phyloP scores from a whole-genome alignment of 306 rosid species.

The Cucumis cinereus region DNA sequence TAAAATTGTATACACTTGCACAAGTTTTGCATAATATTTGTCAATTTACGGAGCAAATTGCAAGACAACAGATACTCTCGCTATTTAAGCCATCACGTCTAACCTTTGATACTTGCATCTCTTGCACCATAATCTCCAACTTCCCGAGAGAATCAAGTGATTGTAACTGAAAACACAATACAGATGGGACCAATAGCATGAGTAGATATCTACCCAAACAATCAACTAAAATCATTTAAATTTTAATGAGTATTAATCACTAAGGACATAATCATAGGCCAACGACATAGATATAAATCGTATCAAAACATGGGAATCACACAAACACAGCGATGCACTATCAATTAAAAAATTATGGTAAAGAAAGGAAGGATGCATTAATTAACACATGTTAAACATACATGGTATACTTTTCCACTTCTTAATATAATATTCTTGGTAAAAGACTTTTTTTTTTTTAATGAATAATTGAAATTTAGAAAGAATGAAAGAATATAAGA shows the following conservation, averaged over 20 bases:
- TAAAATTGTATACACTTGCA: too few species aligned
- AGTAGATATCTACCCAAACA: neutral
- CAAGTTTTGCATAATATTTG: too few species aligned
- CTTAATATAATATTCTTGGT: neutral
- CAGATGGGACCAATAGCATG: neutral
- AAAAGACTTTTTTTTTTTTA: neutral
- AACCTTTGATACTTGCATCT: slow-evolving; percentile 40
- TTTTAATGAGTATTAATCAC: neutral
- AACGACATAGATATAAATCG: neutral
- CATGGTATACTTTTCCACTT: neutral
- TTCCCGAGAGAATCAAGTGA: slow-evolving; percentile 52
- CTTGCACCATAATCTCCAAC: slow-evolving; percentile 45
- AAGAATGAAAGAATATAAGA: too few species aligned
- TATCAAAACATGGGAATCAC: neutral
- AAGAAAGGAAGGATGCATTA: neutral
- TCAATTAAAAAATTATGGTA: neutral
- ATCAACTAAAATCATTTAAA: neutral
- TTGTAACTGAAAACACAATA: slow-evolving; percentile 43
- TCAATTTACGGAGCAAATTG: too few species aligned
- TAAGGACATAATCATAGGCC: neutral
- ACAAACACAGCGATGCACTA: neutral
- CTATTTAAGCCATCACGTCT: slow-evolving; percentile 6
- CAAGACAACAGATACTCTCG: neutral
- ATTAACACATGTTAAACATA: neutral
- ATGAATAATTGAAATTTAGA: neutral